Evolutionary conservation across 2,329 filamentous ascomycete genomes (phyloP).

Genomic region (Phialocephala sp.): DNA sequence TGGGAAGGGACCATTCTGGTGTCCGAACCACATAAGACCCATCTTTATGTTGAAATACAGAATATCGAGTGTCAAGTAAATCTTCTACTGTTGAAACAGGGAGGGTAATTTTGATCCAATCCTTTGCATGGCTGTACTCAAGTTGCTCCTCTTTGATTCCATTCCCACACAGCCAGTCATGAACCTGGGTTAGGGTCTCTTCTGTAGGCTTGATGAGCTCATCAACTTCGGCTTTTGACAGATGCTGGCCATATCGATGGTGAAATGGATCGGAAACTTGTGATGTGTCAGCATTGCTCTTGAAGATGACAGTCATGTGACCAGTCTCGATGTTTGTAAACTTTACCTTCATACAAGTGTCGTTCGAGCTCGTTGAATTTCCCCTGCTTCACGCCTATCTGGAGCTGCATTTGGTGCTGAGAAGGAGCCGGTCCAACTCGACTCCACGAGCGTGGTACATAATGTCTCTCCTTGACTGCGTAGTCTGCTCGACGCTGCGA

Average conservation of each 20-base stretch:
- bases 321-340: not conserved
- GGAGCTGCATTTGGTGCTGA: slow-evolving; percentile 56
- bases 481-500: slow-evolving; percentile 43
- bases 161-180: slow-evolving; percentile 61
- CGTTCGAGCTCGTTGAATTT: slow-evolving; percentile 60
- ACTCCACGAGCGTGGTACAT: slow-evolving; percentile 57
- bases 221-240: slow-evolving; percentile 56
- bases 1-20: slow-evolving; percentile 47
- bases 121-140: slow-evolving; percentile 57
- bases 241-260: slow-evolving; percentile 59
- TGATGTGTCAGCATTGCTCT: not conserved
- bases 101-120: slow-evolving; percentile 57
- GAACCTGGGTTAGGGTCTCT: slow-evolving; percentile 57
- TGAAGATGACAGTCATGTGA: not conserved
- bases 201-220: slow-evolving; percentile 58
- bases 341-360: slow-evolving; percentile 56
- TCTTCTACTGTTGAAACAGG: slow-evolving; percentile 52
- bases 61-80: slow-evolving; percentile 46
- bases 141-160: slow-evolving; percentile 48
- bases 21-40: slow-evolving; percentile 34
- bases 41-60: slow-evolving; percentile 44
- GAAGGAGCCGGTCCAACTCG: slow-evolving; percentile 53
- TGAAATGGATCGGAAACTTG: slow-evolving; percentile 59
- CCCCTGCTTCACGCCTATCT: slow-evolving; percentile 64
- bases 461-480: slow-evolving; percentile 60